phyloP scores from a whole-genome alignment of 108 stramenopile species.

The Cylindrotheca fusiformis region DNA sequence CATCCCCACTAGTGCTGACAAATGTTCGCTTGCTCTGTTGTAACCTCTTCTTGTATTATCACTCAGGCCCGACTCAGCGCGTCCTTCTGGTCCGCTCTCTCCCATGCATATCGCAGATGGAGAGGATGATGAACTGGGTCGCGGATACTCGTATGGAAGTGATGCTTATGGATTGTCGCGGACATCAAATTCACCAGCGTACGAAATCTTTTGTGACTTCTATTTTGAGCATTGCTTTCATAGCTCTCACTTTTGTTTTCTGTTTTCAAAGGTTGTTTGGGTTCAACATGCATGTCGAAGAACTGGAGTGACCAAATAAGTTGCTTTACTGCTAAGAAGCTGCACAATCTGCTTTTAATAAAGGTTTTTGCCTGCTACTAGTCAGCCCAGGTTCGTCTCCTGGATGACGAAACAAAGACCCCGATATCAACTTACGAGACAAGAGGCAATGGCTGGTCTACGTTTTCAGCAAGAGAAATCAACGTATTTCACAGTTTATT shows the following conservation, averaged over 20 bases:
- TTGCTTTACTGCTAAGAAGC: not conserved
- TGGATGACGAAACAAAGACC: slow-evolving; percentile 1
- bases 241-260: not conserved
- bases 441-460: slow-evolving; percentile 10
- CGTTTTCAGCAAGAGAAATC: slow-evolving; percentile 8
- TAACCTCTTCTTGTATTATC: no score
- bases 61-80: no score
- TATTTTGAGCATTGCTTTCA: not conserved
- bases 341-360: no score
- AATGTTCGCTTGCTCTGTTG: no score
- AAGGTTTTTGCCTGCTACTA: no score
- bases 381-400: no score
- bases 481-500: no score
- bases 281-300: slow-evolving; percentile 13
- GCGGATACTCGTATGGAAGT: not conserved
- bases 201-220: not conserved
- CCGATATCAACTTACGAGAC: slow-evolving; percentile 10
- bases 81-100: slow-evolving; percentile 13
- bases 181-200: not conserved
- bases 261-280: slow-evolving; percentile 5
- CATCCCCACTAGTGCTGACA: not conserved
- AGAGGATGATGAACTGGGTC: slow-evolving; percentile 3
- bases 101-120: slow-evolving; percentile 18
- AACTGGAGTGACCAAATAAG: slow-evolving; percentile 8
- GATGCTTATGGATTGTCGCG: not conserved